Evolutionary conservation across 345 rosid species (phyloP), one percentile per base, ranked within the genome.

Genomic region (Anacardium occidentale): DNA sequence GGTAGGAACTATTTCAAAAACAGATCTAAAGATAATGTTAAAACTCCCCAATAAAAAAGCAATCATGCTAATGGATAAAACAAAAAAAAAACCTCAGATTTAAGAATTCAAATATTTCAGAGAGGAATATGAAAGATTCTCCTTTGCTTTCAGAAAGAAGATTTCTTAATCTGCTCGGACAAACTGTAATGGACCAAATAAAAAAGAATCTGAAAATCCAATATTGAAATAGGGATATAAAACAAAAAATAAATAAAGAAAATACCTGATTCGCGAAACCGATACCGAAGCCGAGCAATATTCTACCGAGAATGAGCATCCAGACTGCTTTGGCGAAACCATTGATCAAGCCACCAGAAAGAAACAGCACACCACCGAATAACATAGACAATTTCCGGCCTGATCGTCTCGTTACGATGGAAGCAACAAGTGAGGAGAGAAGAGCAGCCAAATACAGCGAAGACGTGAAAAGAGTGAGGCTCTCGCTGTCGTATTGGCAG

Each of bases 251-350:
- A 24, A 48, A 5, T 10, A 61, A 3, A 22, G 12, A 56, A 7
- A 52, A 64, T 72, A 96, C 99, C 99, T 96, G 99, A 79, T 93
- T 96, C 62, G 99, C 97, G 64, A 96, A 96, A 15, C 99, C 99
- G 57, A 96, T 85, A 50, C 99, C 99, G 29, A 96, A 93, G 72
- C 99, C 99, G 22, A 96, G 96, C 71, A 96, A 77, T 17, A 96
- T 82, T 62, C 98, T 86, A 7, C 99, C 99, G 34, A 93, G 74
- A 65, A 91, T 91, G 60, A 96, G 85, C 99, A 96, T 96, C 97
- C 92, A 90, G 14, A 96, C 89, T 4, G 78, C 83, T 68, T 86
- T 26, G 29, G 99, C 97, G 13, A 81, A 73, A 45, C 97, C 99
- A 51, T 96, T 96, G 70, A 96, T 72, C 47, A 93, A 76, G 56